These are phyloP conservation scores for Orychophragmus violaceus DNA, from an alignment of 345 rosid genomes.

Conservation along the genomic window DNA sequence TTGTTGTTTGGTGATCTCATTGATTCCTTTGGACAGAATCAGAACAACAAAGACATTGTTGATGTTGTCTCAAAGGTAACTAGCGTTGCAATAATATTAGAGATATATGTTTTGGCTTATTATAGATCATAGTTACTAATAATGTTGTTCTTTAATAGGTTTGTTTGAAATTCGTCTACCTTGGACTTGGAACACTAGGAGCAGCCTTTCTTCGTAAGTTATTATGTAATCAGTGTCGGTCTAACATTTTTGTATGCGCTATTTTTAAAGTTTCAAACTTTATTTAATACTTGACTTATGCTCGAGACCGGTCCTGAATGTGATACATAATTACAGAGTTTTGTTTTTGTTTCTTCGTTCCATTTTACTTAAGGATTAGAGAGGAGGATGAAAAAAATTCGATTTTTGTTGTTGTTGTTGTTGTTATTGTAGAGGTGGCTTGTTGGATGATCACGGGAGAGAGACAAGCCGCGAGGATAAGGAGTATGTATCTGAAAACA, in stretches of 20 bases:
- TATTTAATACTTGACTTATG: too few species aligned
- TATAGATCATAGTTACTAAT: background rate
- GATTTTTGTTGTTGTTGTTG: too few species aligned
- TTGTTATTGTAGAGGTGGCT: slow-evolving; percentile 54
- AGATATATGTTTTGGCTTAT: background rate
- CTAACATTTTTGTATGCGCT: too few species aligned
- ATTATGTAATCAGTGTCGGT: too few species aligned
- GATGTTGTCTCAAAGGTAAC: slow-evolving; percentile 51
- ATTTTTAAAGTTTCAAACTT: too few species aligned
- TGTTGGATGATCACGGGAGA: slow-evolving; percentile 89
- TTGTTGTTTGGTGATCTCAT: slow-evolving; percentile 53
- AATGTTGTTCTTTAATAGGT: slow-evolving; percentile 36
- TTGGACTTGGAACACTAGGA: slow-evolving; percentile 55
- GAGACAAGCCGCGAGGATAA: slow-evolving; percentile 63
- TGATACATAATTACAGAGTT: too few species aligned
- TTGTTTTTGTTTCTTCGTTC: background rate
- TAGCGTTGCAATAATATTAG: background rate
- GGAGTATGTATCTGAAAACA: slow-evolving; percentile 54
- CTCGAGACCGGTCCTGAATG: too few species aligned
- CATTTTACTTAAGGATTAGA: background rate
- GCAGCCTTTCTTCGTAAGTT: slow-evolving; percentile 83
- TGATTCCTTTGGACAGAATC: slow-evolving; percentile 59
- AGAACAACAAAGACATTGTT: slow-evolving; percentile 39
- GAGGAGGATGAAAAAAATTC: too few species aligned
- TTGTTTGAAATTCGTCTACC: slow-evolving; percentile 61